Percentiles rank a stretch among this genome's conserved stretches.
These are phyloP conservation scores for Eragrostis tef DNA, from an alignment of 202 grass and related monocot species.

Conservation along the genomic window DNA sequence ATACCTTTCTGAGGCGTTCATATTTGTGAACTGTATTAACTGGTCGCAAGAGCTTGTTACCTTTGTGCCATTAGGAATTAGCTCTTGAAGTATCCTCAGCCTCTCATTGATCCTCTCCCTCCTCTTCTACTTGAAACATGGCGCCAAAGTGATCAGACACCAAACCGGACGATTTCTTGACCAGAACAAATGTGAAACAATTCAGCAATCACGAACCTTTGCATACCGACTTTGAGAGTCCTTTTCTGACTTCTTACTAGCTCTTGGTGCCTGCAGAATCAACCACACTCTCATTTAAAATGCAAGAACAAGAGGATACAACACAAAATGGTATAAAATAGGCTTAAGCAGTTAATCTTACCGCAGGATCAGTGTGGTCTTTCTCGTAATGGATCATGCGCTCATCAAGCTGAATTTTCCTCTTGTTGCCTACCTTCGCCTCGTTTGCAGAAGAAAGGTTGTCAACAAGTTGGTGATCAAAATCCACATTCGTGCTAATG, in stretches of 20 bases:
- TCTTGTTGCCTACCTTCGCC: not conserved
- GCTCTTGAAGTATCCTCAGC: constrained; percentile 53
- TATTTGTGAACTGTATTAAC: not conserved
- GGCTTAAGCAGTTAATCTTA: constrained; percentile 9
- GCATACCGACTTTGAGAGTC: constrained; percentile 50
- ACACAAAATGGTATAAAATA: not conserved
- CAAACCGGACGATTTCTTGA: not conserved
- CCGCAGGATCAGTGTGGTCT: not conserved
- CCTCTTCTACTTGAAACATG: constrained; percentile 49
- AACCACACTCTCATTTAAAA: not conserved
- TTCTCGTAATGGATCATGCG: constrained; percentile 14
- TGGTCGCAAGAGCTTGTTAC: constrained; percentile 13
- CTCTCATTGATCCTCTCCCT: constrained; percentile 60
- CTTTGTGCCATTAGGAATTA: constrained; percentile 67
- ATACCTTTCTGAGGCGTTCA: not conserved
- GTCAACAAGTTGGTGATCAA: not conserved
- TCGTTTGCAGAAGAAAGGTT: not conserved
- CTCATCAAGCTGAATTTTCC: not conserved
- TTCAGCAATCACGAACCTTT: constrained; percentile 37
- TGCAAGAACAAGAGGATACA: not conserved
- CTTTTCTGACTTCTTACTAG: not conserved
- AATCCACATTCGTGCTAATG: not conserved
- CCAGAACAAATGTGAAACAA: not conserved
- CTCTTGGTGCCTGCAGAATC: constrained; percentile 24
- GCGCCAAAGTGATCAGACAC: not conserved